Conservation (phyloP, 345 rosid genomes). For the Melastoma malabathricum region DNA sequence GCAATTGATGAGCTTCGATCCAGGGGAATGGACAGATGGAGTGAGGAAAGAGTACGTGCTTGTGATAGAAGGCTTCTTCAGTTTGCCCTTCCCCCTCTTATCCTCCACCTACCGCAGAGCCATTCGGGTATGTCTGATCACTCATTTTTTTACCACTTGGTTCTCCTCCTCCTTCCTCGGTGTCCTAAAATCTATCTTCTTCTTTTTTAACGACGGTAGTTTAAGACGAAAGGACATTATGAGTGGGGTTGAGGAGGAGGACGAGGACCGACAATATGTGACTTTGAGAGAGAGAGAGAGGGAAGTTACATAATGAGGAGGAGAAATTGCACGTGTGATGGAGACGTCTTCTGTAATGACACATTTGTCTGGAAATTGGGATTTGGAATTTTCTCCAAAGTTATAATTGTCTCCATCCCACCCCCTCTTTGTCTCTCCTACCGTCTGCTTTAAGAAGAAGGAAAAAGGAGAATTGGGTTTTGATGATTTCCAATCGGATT, state of each 20-base stretch:
- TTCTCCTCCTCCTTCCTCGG: background rate
- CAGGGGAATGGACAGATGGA: constrained; percentile 78
- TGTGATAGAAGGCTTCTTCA: constrained; percentile 84
- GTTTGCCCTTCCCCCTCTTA: constrained; percentile 59
- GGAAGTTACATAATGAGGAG: background rate
- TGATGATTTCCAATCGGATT: no score
- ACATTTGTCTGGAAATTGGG: constrained; percentile 5
- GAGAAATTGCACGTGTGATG: constrained; percentile 9
- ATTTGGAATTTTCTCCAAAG: background rate
- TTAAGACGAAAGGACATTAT: no score
- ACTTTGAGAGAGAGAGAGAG: background rate
- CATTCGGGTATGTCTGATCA: constrained; percentile 16
- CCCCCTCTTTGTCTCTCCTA: background rate
- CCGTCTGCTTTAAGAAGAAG: no score
- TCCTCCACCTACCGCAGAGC: constrained; percentile 75
- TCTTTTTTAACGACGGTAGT: no score
- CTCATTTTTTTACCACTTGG: background rate
- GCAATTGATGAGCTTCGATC: constrained; percentile 88
- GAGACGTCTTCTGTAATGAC: constrained; percentile 10
- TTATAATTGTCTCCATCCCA: background rate
- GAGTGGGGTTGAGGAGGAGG: no score
- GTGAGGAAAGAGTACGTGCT: constrained; percentile 79
- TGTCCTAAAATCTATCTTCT: no score
- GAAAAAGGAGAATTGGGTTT: no score
- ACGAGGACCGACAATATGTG: constrained; percentile 6